Evolutionary conservation across 352 stramenopile genomes (phyloP), one percentile per base, ranked within the genome.

Genomic region (Phytopythium aichiense): DNA sequence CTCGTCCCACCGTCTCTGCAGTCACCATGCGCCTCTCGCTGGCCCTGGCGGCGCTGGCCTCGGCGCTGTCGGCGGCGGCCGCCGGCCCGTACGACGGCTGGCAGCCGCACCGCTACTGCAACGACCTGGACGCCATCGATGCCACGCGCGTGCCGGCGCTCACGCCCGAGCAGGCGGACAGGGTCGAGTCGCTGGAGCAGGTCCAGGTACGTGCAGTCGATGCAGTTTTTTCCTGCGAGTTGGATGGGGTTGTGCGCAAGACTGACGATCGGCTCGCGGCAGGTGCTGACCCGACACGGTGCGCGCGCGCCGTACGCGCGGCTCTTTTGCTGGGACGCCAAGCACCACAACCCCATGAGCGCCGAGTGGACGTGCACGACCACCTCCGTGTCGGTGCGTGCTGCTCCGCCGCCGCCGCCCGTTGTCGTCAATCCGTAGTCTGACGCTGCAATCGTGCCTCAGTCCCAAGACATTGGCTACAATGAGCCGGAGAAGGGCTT

Each of bases 61-160:
- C 63, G 31, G 54, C 43, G 25, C 55, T 61, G 16, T 35, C 52
- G 13, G 53, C 25, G 22, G 65, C 64, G 31, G 56, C 58, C 7
- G 74, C 76, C 15, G 69, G 75, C 0, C 75, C 73, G 20, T 95
- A 87, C 57, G 84, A 95, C 58, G 77, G 74, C 31, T 95, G 86
- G 86, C 72, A 84, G 61, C 82, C 83, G 46, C 86, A 92, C 45
- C 79, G 72, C 46, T 95, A 95, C 75, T 95, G 86, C 65, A 93
- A 92, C 42, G 74, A 77, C 42, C 69, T 91, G 31, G 68, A 81
- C 20, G 60, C 66, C 67, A 92, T 93, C 63, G 79, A 79, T 23
- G 66, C 67, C 25, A 68, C 78, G 38, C 72, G 71, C 43, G 91
- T 95, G 62, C 63, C 66, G 50, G 80, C 84, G 38, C 65, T 95